Evolutionary conservation across 2,329 filamentous ascomycete genomes (phyloP).

Genomic region (Penicillium sp.): DNA sequence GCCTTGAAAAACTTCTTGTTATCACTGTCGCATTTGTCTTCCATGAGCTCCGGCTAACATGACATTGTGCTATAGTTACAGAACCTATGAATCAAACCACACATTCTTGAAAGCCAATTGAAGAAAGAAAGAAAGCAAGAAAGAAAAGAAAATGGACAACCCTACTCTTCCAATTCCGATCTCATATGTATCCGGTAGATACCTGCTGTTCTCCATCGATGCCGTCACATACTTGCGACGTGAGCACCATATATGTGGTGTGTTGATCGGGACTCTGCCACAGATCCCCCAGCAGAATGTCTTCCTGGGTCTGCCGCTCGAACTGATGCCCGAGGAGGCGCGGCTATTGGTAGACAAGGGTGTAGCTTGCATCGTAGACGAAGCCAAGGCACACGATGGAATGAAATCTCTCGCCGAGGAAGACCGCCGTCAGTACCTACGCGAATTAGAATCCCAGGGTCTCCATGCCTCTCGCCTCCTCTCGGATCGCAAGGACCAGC

Average conservation of each 20-base stretch:
- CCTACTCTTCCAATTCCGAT: constrained; percentile 71
- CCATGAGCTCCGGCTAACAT: constrained; percentile 30
- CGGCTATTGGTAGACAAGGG: constrained; percentile 76
- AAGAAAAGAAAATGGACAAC: constrained; percentile 34
- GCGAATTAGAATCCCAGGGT: constrained; percentile 60
- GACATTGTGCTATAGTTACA: constrained; percentile 17
- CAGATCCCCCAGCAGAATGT: constrained; percentile 95
- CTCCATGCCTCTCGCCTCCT: constrained; percentile 53
- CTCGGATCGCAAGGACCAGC: constrained; percentile 53
- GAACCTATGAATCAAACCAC: constrained; percentile 19
- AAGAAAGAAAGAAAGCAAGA: background rate
- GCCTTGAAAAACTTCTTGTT: constrained; percentile 14
- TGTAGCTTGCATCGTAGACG: constrained; percentile 80
- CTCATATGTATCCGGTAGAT: constrained; percentile 77
- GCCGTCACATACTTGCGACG: constrained; percentile 78
- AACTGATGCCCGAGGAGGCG: constrained; percentile 90
- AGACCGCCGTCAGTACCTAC: constrained; percentile 66
- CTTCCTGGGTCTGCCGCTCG: constrained; percentile 84
- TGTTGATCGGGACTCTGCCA: constrained; percentile 83
- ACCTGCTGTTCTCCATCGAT: constrained; percentile 87
- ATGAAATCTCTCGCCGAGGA: constrained; percentile 63
- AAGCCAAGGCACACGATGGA: constrained; percentile 69
- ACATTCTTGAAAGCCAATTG: background rate
- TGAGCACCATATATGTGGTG: constrained; percentile 80
- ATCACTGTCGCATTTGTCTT: constrained; percentile 6